phyloP scores from a whole-genome alignment of 805 yeast species.

The Kazachstania africana region DNA sequence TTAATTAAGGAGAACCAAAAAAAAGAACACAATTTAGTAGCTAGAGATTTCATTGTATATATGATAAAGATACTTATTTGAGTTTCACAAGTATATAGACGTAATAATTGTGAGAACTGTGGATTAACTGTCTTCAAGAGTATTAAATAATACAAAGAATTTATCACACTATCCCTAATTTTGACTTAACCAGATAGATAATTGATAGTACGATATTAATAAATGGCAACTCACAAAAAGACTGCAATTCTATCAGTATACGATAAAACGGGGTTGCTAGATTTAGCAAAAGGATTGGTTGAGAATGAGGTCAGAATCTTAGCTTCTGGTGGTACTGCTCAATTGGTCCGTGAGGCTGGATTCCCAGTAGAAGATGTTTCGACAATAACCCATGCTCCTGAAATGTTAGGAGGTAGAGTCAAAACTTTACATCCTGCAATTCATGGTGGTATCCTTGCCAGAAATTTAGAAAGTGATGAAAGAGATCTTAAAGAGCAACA shows the following conservation, averaged over 20 bases:
- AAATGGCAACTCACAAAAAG: no score
- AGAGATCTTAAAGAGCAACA: conserved; percentile 78
- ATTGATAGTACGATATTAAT: no score
- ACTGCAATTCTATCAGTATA: conserved; percentile 95
- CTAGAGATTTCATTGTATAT: no score
- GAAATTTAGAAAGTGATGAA: conserved; percentile 85
- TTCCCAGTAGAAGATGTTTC: conserved; percentile 96
- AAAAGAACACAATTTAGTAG: no score
- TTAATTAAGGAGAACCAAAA: no score
- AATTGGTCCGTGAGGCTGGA: conserved; percentile 89
- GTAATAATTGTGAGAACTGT: no score
- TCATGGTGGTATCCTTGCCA: conserved; percentile 93
- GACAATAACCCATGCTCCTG: conserved; percentile 94
- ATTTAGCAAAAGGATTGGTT: conserved; percentile 88
- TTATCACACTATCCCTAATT: no score
- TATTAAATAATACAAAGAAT: no score
- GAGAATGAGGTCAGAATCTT: conserved; percentile 82
- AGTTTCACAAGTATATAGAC: no score
- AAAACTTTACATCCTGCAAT: conserved; percentile 98
- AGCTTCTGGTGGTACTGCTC: conserved; percentile 97
- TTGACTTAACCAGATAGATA: no score
- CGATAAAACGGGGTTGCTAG: conserved; percentile 93
- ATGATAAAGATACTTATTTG: no score
- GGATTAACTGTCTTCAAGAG: no score
- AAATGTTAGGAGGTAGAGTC: conserved; percentile 97